These are phyloP conservation scores for Xylaria sp. DNA, from an alignment of 2,329 filamentous ascomycete species.

Conservation along the genomic window DNA sequence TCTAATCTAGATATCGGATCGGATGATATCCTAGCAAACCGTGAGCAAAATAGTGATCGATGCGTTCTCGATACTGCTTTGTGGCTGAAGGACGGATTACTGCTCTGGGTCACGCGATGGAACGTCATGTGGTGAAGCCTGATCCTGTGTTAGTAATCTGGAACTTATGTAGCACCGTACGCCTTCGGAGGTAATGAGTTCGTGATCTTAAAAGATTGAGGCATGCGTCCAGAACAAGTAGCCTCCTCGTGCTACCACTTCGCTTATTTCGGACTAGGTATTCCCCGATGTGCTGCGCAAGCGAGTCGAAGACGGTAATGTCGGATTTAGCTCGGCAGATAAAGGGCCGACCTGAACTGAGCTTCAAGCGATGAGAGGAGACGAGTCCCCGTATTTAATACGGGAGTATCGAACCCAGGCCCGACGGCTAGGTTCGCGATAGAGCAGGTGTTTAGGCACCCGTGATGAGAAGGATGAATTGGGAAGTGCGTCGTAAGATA, in stretches of 20 bases:
- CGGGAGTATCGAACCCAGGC: conserved; percentile 49
- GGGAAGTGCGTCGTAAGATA: neutral
- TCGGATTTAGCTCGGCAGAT: neutral
- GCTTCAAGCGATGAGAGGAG: conserved; percentile 41
- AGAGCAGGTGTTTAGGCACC: conserved; percentile 49
- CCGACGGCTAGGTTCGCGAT: conserved; percentile 50
- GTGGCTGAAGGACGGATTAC: conserved; percentile 46
- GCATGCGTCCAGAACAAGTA: conserved; percentile 46
- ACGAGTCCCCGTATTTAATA: conserved; percentile 35
- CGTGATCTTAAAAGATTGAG: conserved; percentile 37
- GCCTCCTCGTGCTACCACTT: conserved; percentile 50
- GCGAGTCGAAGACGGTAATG: conserved; percentile 38
- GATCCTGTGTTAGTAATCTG: too few species aligned
- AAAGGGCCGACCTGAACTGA: conserved; percentile 45
- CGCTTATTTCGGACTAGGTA: conserved; percentile 48
- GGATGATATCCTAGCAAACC: conserved; percentile 51
- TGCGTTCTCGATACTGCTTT: conserved; percentile 50
- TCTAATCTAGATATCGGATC: too few species aligned
- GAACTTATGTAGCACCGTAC: conserved; percentile 50
- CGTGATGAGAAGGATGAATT: conserved; percentile 11
- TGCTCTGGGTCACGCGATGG: conserved; percentile 48
- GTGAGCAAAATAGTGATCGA: conserved; percentile 46
- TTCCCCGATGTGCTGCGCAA: conserved; percentile 45
- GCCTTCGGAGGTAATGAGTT: conserved; percentile 48
- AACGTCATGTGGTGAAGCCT: conserved; percentile 54